phyloP scores from a whole-genome alignment of 805 yeast genomes.

The Pichia pseudocactophila region DNA sequence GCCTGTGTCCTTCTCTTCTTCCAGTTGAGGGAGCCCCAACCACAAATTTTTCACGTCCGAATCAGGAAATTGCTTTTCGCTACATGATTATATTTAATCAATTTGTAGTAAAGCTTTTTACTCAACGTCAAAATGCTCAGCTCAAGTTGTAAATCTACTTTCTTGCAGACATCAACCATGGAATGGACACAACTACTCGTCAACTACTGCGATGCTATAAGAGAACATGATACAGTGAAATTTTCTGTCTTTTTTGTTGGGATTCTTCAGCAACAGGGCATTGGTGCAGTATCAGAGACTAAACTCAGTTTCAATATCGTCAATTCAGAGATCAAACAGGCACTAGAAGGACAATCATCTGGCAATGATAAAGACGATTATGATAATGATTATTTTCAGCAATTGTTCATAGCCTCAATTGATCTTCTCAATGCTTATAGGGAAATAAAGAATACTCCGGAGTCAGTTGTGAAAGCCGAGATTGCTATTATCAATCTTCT shows the following conservation, averaged over 20 bases:
- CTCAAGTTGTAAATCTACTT: not conserved
- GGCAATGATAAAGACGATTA: not conserved
- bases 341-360: not conserved
- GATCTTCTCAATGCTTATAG: not conserved
- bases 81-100: too few relatives aligned
- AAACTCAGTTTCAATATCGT: conserved; percentile 1
- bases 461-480: not conserved
- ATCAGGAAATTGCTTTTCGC: too few relatives aligned
- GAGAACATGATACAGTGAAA: conserved; percentile 2
- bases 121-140: not conserved
- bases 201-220: not conserved
- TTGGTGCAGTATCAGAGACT: not conserved
- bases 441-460: not conserved
- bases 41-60: too few relatives aligned
- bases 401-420: conserved; percentile 1
- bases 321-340: not conserved
- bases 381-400: conserved; percentile 3
- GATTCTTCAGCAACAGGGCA: conserved; percentile 1
- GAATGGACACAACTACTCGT: conserved; percentile 3
- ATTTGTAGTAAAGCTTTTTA: too few relatives aligned
- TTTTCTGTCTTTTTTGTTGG: conserved; percentile 2
- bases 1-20: not conserved
- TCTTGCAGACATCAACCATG: not conserved
- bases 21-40: not conserved
- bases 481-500: conserved; percentile 2